phyloP scores from a whole-genome alignment of 306 rosid genomes.

The Gillenia trifoliata region DNA sequence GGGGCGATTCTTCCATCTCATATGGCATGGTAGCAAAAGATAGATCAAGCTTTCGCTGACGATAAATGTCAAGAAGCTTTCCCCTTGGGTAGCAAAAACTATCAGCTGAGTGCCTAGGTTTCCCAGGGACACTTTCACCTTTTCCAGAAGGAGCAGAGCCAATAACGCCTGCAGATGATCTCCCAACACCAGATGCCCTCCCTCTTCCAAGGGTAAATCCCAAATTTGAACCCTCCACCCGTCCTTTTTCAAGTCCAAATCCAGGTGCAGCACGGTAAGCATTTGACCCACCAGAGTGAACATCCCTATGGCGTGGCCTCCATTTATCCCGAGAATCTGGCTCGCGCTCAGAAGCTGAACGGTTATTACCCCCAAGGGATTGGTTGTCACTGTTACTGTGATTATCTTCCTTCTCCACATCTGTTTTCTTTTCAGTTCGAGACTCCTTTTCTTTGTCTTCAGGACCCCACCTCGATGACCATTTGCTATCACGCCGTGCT shows the following conservation, averaged over 20 bases:
- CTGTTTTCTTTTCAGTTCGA: constrained; percentile 42
- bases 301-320: constrained; percentile 70
- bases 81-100: constrained; percentile 53
- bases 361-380: constrained; percentile 32
- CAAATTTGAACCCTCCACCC: constrained; percentile 41
- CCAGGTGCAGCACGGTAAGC: constrained; percentile 59
- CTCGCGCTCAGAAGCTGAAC: constrained; percentile 51
- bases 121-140: constrained; percentile 28
- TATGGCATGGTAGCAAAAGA: constrained; percentile 31
- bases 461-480: constrained; percentile 66
- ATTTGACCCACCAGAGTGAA: constrained; percentile 39
- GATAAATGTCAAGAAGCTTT: constrained; percentile 57
- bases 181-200: constrained; percentile 36
- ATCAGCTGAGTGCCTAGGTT: constrained; percentile 28
- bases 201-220: constrained; percentile 60
- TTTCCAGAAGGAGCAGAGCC: constrained; percentile 30
- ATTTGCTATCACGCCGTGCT: constrained; percentile 50
- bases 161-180: constrained; percentile 29
- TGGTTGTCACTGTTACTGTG: constrained; percentile 38
- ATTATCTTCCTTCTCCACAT: constrained; percentile 47
- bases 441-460: constrained; percentile 61
- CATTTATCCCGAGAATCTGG: constrained; percentile 60
- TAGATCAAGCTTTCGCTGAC: constrained; percentile 33
- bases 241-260: constrained; percentile 49
- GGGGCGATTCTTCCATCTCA: constrained; percentile 39